phyloP scores from a whole-genome alignment of 331 rosid species.

The Quercus tomentella region DNA sequence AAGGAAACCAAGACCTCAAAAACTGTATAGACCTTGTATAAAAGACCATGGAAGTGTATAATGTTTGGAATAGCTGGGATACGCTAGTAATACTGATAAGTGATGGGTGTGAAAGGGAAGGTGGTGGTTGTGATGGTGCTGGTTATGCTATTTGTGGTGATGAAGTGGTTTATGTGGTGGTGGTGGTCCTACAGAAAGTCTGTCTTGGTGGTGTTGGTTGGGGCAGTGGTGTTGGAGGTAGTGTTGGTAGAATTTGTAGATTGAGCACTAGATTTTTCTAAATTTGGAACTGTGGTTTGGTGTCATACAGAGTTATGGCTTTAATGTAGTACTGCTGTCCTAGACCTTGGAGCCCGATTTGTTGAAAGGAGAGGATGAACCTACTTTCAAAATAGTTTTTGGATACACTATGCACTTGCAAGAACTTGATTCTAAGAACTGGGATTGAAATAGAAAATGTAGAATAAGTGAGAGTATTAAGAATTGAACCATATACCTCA shows the following conservation, averaged over 20 bases:
- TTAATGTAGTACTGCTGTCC: background rate
- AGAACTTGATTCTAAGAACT: background rate
- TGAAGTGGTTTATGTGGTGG: background rate
- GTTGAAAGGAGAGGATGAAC: background rate
- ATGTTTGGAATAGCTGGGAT: background rate
- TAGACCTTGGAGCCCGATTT: background rate
- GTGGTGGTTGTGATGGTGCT: background rate
- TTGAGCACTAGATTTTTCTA: too few relatives aligned
- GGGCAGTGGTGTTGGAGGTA: background rate
- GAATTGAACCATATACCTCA: background rate
- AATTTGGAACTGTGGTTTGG: background rate
- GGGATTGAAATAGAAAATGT: background rate
- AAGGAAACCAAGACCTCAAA: background rate
- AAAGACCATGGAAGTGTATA: background rate
- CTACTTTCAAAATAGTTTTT: background rate
- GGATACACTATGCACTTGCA: background rate
- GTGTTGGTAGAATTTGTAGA: too few relatives aligned
- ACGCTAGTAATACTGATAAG: background rate
- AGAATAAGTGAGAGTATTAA: background rate
- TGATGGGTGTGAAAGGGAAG: background rate
- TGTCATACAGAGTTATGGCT: background rate
- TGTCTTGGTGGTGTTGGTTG: background rate
- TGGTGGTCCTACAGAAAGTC: background rate
- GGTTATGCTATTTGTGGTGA: background rate
- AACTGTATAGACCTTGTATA: background rate